phyloP scores from a whole-genome alignment of 257 asterid species.

The Rauvolfia tetraphylla region DNA sequence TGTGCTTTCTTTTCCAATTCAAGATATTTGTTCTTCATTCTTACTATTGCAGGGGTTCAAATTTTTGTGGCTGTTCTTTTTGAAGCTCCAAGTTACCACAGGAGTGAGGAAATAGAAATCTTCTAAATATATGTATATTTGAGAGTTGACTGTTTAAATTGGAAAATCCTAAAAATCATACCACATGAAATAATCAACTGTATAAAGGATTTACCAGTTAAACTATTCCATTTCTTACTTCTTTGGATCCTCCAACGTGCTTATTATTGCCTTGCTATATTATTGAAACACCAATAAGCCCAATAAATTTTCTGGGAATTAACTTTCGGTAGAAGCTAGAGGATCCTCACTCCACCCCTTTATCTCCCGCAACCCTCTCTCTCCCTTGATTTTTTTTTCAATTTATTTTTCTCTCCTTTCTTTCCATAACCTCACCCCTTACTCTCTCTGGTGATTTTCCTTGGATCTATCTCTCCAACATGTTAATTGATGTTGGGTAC shows the following conservation, averaged over 20 bases:
- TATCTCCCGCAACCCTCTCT: too few species aligned
- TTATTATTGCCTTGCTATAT: not conserved
- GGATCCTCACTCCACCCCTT: too few species aligned
- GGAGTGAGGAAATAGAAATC: not conserved
- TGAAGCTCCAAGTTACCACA: not conserved
- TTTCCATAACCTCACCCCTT: too few species aligned
- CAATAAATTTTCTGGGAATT: not conserved
- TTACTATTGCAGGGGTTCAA: not conserved
- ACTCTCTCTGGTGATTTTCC: too few species aligned
- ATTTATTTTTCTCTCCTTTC: too few species aligned
- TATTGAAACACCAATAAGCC: not conserved
- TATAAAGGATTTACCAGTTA: not conserved
- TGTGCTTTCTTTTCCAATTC: not conserved
- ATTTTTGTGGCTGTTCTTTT: not conserved
- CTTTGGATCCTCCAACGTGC: not conserved
- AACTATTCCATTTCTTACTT: not conserved
- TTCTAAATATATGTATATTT: not conserved
- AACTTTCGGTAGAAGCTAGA: not conserved
- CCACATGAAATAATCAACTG: not conserved
- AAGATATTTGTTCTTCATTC: not conserved
- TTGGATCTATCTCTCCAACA: too few species aligned
- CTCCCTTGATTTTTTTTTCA: too few species aligned
- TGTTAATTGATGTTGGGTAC: too few species aligned
- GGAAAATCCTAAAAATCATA: not conserved
- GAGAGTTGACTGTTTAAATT: not conserved